These are phyloP conservation scores for Boletus pseudo-olivaceus DNA, from an alignment of 768 basidiomycete species.

Conservation along the genomic window DNA sequence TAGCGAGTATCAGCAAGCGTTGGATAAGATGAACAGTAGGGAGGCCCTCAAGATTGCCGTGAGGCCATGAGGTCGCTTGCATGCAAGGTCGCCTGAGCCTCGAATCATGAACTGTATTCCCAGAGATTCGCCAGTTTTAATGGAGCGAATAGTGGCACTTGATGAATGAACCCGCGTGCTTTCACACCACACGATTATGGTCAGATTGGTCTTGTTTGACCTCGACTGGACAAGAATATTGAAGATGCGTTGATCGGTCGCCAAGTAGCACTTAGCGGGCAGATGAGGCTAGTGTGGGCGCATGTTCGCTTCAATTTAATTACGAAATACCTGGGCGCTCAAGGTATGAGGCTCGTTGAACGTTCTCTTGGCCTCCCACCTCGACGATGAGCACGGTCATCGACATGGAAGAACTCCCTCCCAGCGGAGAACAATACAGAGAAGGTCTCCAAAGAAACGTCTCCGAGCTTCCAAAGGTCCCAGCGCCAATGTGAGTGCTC, in stretches of 20 bases:
- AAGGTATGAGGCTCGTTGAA: neutral
- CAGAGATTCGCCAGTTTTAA: neutral
- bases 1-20: slow-evolving; percentile 60
- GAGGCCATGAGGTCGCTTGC: slow-evolving; percentile 37
- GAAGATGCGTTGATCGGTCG: no score
- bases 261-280: no score
- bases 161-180: no score
- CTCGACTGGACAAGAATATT: no score
- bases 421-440: slow-evolving; percentile 2
- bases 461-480: slow-evolving; percentile 17
- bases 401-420: slow-evolving; percentile 2
- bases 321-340: slow-evolving; percentile 16
- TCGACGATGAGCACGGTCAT: slow-evolving; percentile 15
- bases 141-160: neutral
- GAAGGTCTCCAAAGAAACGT: slow-evolving; percentile 9
- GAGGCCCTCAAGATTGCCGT: slow-evolving; percentile 54
- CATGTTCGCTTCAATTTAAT: neutral
- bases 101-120: neutral
- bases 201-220: no score
- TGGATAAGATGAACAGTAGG: slow-evolving; percentile 67
- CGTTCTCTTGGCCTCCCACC: neutral
- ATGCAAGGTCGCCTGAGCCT: neutral
- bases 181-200: no score
- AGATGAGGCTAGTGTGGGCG: no score
- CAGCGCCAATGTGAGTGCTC: slow-evolving; percentile 26